Evolutionary conservation across 345 rosid species (phyloP), one percentile per base, ranked within the genome.

Genomic region (Eucalyptus melliodora): DNA sequence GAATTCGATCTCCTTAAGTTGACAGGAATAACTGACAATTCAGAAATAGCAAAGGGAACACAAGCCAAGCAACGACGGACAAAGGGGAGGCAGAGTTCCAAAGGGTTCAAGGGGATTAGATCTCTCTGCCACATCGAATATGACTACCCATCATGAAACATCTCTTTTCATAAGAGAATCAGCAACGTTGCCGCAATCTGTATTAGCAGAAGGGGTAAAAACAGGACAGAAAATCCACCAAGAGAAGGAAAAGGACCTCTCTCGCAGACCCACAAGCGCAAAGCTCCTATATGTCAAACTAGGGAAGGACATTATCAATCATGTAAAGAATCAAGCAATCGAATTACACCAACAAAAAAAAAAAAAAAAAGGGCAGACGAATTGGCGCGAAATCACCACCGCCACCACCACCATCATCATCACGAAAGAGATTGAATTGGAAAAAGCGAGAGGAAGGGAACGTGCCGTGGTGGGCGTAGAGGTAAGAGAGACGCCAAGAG

Each of bases 381-480:
- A 72, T 72, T 40, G 83, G 1, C 44, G 8, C 16, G 45, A 72
- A 72, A 72, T 11, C 45, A 37, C 23, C 83, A 37, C 40, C 45
- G 1, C 26, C 82, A 56, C 26, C 83, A 37, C 40, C 3, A 10
- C 0, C 82, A 37, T 37, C 82, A 72, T 19, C 15, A 72, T 37
- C 27, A 19, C 45, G 50, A 56, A n/a, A 77, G 55, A 53, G 69
- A 87, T 27, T 62, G 7, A 60, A 87, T 19, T 60, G 53, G 34
- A 44, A 89, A 49, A 89, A 67, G 9, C 45, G n/a, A 55, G 91
- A 91, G 90, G 89, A 69, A 30, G 49, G 30, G 21, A 31, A 34
- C 14, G 86, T 88, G 96, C 98, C 98, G 91, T 97, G 99, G 90
- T 96, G 99, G 37, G 97, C 92, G 86, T 97, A 97, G 80, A 94